Percentiles rank a stretch among this genome's conserved stretches.
Evolutionary conservation across 768 basidiomycete species (phyloP).

Genomic region (Kwoniella pini): DNA sequence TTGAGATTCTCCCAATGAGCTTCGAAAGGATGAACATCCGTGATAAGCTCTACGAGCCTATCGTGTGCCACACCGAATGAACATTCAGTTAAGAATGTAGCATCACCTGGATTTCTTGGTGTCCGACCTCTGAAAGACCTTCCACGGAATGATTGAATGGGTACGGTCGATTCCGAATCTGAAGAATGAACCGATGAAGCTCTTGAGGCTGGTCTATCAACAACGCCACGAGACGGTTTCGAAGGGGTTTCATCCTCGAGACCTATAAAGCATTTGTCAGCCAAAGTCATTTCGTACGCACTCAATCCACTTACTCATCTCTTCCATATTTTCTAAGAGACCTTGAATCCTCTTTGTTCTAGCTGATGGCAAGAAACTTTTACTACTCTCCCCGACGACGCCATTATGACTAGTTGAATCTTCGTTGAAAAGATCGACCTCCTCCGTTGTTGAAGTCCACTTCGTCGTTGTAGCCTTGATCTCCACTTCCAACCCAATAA

Average conservation of each 20-base stretch:
- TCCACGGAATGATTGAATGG: slow-evolving; percentile 40
- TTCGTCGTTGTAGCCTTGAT: slow-evolving; percentile 7
- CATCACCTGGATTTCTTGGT: slow-evolving; percentile 52
- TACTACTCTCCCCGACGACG: slow-evolving; percentile 20
- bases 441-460: slow-evolving; percentile 11
- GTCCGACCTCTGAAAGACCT: slow-evolving; percentile 52
- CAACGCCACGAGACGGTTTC: slow-evolving; percentile 31
- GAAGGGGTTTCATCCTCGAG: slow-evolving; percentile 52
- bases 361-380: slow-evolving; percentile 57
- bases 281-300: neutral
- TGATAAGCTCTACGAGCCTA: slow-evolving; percentile 84
- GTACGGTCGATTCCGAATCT: slow-evolving; percentile 26
- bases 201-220: slow-evolving; percentile 12
- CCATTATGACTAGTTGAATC: neutral
- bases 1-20: slow-evolving; percentile 86
- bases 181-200: slow-evolving; percentile 19
- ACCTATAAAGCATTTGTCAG: slow-evolving; percentile 11
- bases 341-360: slow-evolving; percentile 78
- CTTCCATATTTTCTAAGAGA: slow-evolving; percentile 73
- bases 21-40: slow-evolving; percentile 90
- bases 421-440: slow-evolving; percentile 30
- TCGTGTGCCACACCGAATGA: slow-evolving; percentile 95
- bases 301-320: slow-evolving; percentile 61
- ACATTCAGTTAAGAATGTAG: slow-evolving; percentile 88
- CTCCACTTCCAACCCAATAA: slow-evolving; percentile 50